Conservation (phyloP, 306 rosid species). For the Chamaecrista fasciculata region DNA sequence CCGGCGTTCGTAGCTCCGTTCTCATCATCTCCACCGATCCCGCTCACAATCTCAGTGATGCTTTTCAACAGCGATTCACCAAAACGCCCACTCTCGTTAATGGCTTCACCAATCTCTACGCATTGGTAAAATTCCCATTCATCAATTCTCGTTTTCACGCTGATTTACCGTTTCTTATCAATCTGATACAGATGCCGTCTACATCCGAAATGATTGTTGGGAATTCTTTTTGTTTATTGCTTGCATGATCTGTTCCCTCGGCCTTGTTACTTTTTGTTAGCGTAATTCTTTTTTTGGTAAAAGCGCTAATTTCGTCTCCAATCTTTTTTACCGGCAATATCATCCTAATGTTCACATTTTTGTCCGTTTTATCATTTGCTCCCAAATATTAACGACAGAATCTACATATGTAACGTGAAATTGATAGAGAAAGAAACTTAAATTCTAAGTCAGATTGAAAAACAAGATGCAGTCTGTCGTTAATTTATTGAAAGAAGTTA, state of each 20-base stretch:
- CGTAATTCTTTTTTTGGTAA: too few species aligned
- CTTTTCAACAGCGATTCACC: conserved; percentile 67
- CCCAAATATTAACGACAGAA: too few species aligned
- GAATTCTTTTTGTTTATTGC: not conserved
- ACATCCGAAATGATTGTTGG: not conserved
- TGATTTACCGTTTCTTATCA: conserved; percentile 6
- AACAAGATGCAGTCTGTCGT: too few species aligned
- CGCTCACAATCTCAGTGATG: conserved; percentile 81
- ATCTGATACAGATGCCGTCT: not conserved
- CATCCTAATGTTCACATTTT: too few species aligned
- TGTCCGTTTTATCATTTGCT: too few species aligned
- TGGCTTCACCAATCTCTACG: conserved; percentile 69
- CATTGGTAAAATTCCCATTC: conserved; percentile 44
- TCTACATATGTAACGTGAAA: too few species aligned
- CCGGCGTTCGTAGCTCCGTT: conserved; percentile 62
- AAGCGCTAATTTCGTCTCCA: too few species aligned
- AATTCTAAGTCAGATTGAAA: too few species aligned
- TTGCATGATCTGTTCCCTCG: not conserved
- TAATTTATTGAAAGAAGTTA: too few species aligned
- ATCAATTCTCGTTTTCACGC: not conserved
- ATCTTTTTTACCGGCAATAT: too few species aligned
- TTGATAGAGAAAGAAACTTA: too few species aligned
- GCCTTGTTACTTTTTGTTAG: not conserved
- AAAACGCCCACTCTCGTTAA: conserved; percentile 69
- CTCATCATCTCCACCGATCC: conserved; percentile 75